A percentile compares a stretch with the other conserved stretches of the same genome.
Conservation (phyloP, 1,284 basidiomycete species). For the Tilletia walkeri region DNA sequence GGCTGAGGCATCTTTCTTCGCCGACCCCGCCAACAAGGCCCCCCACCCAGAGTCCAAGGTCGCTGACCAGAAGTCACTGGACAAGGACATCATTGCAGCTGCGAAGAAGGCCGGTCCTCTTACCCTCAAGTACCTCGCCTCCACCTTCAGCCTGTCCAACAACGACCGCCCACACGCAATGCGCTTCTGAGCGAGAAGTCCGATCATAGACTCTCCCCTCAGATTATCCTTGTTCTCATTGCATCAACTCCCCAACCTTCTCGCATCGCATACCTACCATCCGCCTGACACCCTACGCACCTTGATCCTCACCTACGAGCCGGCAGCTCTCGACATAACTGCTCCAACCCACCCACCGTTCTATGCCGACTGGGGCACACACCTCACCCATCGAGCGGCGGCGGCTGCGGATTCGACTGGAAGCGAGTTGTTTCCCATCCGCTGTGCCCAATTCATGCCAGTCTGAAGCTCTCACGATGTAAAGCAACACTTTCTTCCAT, state of each 20-base stretch:
- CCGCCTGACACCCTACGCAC: too few relatives aligned
- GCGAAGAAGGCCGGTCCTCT: conserved; percentile 84
- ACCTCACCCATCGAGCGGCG: too few relatives aligned
- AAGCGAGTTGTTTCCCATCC: too few relatives aligned
- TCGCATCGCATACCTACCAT: too few relatives aligned
- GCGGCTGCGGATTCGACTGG: too few relatives aligned
- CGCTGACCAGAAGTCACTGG: conserved; percentile 85
- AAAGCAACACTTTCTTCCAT: conserved; percentile 2
- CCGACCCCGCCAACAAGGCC: conserved; percentile 89
- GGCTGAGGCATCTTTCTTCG: conserved; percentile 93
- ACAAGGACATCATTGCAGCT: conserved; percentile 77
- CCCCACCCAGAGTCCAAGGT: conserved; percentile 84
- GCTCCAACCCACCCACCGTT: too few relatives aligned
- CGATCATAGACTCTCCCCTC: background rate
- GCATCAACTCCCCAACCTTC: background rate
- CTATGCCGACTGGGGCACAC: too few relatives aligned
- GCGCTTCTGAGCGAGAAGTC: conserved; percentile 66
- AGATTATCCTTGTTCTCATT: background rate
- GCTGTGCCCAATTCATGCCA: too few relatives aligned
- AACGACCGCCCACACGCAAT: conserved; percentile 84
- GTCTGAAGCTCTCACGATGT: conserved; percentile 7
- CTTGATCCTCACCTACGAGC: too few relatives aligned
- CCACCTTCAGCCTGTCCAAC: conserved; percentile 92
- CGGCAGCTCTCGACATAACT: too few relatives aligned
- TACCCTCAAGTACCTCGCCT: conserved; percentile 89